phyloP scores from a whole-genome alignment of 2,329 filamentous ascomycete species.

The Ceratocystis destructans region DNA sequence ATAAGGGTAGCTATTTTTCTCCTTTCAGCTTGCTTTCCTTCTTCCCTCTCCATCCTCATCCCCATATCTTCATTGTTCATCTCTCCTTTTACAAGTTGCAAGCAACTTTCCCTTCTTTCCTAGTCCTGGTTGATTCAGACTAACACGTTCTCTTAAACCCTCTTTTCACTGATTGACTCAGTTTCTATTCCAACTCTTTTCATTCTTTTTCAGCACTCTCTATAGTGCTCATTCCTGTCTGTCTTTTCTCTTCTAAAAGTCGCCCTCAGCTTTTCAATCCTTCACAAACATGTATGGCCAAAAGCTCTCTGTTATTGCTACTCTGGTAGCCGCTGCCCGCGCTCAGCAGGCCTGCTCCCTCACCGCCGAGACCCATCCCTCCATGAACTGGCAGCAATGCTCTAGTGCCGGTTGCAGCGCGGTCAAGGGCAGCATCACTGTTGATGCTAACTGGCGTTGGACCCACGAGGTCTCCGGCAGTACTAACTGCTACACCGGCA shows the following conservation, averaged over 20 bases:
- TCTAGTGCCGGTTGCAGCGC: constrained; percentile 31
- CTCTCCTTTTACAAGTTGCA: constrained; percentile 6
- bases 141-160: not conserved
- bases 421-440: constrained; percentile 32
- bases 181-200: not conserved
- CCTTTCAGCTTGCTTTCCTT: not conserved
- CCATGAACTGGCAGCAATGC: constrained; percentile 34
- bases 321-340: constrained; percentile 27
- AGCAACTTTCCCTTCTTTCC: constrained; percentile 8
- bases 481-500: constrained; percentile 38
- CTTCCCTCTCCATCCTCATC: constrained; percentile 6
- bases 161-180: not conserved
- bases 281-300: constrained; percentile 10
- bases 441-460: constrained; percentile 44
- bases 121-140: not conserved
- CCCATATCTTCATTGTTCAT: not conserved
- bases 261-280: not conserved
- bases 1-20: not conserved
- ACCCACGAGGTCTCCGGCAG: constrained; percentile 30
- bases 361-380: constrained; percentile 31
- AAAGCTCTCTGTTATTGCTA: constrained; percentile 10
- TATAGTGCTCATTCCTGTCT: not conserved
- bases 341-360: constrained; percentile 33
- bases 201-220: not conserved
- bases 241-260: not conserved